A percentile compares a stretch with the other conserved stretches of the same genome.
Conservation (phyloP, 1,284 basidiomycete genomes). For the Irpex sp. region DNA sequence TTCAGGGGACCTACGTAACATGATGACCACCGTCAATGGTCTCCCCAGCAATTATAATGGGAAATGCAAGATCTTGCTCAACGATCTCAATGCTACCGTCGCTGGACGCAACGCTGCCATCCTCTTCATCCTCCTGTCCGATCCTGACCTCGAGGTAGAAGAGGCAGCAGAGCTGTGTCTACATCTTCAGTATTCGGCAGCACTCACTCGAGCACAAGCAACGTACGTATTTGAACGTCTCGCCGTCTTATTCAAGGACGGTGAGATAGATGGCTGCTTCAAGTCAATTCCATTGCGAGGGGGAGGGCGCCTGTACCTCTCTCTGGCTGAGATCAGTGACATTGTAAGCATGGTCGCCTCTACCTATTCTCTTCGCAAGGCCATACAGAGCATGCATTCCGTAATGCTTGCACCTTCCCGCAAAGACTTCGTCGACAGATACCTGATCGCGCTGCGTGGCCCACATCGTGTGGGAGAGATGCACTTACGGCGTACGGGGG, state of each 20-base stretch:
- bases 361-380: not conserved
- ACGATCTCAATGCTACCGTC: constrained; percentile 27
- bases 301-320: not conserved
- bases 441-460: not conserved
- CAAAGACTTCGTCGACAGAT: not conserved
- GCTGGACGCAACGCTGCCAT: constrained; percentile 34
- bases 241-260: not conserved
- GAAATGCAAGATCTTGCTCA: constrained; percentile 30
- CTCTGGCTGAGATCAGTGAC: not conserved
- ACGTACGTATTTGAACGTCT: not conserved
- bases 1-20: constrained; percentile 38
- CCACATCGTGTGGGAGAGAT: constrained; percentile 4
- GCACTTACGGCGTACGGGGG: constrained; percentile 18
- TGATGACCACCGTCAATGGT: constrained; percentile 32
- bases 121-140: constrained; percentile 33
- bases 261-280: not conserved
- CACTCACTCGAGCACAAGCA: not conserved
- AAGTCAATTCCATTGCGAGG: not conserved
- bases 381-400: not conserved
- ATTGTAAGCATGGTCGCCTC: not conserved
- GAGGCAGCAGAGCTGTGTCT: constrained; percentile 37
- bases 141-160: constrained; percentile 11
- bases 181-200: constrained; percentile 20
- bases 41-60: constrained; percentile 35
- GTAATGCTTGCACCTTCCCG: not conserved